These are phyloP conservation scores for Solanum habrochaites DNA, from an alignment of 257 asterid genomes.

Conservation along the genomic window DNA sequence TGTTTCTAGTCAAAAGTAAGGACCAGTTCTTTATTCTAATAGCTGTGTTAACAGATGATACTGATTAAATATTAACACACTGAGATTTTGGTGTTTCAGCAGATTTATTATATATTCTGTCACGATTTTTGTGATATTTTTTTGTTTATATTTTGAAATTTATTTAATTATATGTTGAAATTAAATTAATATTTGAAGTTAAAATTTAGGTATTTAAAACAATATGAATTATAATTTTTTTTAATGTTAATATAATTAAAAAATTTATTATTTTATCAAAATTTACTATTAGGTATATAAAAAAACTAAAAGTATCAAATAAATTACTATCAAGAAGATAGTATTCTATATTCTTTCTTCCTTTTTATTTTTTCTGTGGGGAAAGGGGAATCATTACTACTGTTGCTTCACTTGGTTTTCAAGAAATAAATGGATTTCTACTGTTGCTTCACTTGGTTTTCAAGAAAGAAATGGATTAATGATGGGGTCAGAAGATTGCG, in stretches of 20 bases:
- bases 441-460: not conserved
- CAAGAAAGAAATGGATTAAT: not conserved
- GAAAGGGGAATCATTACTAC: not conserved
- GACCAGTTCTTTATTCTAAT: not conserved
- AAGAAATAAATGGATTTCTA: not conserved
- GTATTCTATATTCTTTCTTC: not conserved
- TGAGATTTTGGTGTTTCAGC: not conserved
- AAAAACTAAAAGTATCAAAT: not conserved
- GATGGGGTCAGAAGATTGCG: not conserved
- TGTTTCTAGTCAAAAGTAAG: not conserved
- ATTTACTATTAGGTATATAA: fast-evolving
- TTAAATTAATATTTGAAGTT: not conserved
- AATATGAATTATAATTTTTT: not conserved
- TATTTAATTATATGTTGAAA: not conserved
- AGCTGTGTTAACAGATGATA: not conserved
- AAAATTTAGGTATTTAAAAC: not conserved
- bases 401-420: not conserved
- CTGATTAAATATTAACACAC: not conserved
- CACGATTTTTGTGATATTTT: fast-evolving
- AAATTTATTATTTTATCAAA: not conserved
- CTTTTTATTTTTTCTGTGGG: not conserved
- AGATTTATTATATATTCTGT: not conserved
- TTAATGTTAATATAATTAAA: not conserved
- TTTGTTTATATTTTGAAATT: not conserved
- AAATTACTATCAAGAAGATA: not conserved